phyloP scores from a whole-genome alignment of 2,329 filamentous ascomycete genomes.

The Colletotrichum eremochloae region DNA sequence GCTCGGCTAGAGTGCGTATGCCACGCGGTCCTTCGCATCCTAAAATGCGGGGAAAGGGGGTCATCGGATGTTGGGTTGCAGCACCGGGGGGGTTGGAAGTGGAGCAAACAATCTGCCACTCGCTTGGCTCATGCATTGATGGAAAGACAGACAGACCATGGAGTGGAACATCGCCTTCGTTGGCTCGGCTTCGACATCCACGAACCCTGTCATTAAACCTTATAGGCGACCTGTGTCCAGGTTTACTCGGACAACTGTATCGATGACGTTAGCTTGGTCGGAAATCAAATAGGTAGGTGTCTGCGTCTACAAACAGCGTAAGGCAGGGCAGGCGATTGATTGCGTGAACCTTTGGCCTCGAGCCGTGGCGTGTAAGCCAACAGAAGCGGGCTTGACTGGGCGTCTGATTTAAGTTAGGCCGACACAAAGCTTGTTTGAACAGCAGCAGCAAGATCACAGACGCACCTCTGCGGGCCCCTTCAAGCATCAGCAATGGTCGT shows the following conservation, averaged over 20 bases:
- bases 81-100: background rate
- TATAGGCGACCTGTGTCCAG: background rate
- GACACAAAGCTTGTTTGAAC: background rate
- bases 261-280: background rate
- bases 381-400: background rate
- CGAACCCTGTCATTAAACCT: constrained; percentile 14
- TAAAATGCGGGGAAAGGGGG: constrained; percentile 25
- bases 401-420: background rate
- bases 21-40: background rate
- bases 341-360: background rate
- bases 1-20: background rate
- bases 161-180: background rate
- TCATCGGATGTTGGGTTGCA: constrained; percentile 12
- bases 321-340: too few species aligned
- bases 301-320: background rate
- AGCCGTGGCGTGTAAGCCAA: too few species aligned
- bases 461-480: background rate
- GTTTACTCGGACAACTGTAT: background rate
- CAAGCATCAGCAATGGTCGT: too few species aligned
- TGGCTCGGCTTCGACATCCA: constrained; percentile 31
- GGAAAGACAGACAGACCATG: constrained; percentile 21
- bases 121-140: constrained; percentile 23
- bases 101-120: constrained; percentile 11
- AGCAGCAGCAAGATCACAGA: background rate
- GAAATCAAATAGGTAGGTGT: background rate